Evolutionary conservation across 805 yeast species (phyloP).

Genomic region (Zygotorulaspora sp.): DNA sequence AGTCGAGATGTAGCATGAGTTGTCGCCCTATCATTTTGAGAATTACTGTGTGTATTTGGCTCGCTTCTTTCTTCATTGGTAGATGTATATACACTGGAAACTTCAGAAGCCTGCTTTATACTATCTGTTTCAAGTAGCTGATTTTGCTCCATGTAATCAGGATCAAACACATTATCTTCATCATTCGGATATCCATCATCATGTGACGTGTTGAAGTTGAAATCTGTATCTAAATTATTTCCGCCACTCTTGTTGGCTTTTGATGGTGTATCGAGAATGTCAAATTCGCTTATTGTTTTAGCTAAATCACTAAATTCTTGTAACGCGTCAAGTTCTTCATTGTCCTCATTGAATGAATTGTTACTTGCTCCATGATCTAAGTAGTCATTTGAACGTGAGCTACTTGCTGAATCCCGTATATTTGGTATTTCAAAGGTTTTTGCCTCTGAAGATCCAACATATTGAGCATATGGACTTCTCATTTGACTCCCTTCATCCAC

Average conservation of each 20-base stretch:
- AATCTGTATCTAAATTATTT: slow-evolving; percentile 9
- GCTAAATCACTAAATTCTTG: slow-evolving; percentile 21
- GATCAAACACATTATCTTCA: slow-evolving; percentile 29
- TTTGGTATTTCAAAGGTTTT: slow-evolving; percentile 25
- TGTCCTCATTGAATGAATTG: slow-evolving; percentile 6
- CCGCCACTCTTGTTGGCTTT: slow-evolving; percentile 2
- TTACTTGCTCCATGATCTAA: slow-evolving; percentile 7
- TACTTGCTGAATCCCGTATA: slow-evolving; percentile 23
- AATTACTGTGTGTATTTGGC: background rate
- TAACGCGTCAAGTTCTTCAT: slow-evolving; percentile 9
- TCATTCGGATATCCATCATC: slow-evolving; percentile 3
- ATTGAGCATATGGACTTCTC: slow-evolving; percentile 28
- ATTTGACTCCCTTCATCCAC: slow-evolving; percentile 12
- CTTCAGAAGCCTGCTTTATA: slow-evolving; percentile 23
- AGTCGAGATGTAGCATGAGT: background rate
- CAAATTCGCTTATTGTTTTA: slow-evolving; percentile 21
- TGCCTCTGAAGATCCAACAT: slow-evolving; percentile 21
- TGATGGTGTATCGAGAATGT: slow-evolving; percentile 7
- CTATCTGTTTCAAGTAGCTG: slow-evolving; percentile 31
- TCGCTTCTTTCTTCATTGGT: background rate
- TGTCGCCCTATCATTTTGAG: background rate
- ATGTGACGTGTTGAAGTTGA: slow-evolving; percentile 3
- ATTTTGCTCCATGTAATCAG: slow-evolving; percentile 30
- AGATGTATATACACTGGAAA: slow-evolving; percentile 4
- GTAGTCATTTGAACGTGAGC: slow-evolving; percentile 9